Evolutionary conservation across 1,139 yeast species (phyloP).

Genomic region (Sugiyamaella xylanicola): DNA sequence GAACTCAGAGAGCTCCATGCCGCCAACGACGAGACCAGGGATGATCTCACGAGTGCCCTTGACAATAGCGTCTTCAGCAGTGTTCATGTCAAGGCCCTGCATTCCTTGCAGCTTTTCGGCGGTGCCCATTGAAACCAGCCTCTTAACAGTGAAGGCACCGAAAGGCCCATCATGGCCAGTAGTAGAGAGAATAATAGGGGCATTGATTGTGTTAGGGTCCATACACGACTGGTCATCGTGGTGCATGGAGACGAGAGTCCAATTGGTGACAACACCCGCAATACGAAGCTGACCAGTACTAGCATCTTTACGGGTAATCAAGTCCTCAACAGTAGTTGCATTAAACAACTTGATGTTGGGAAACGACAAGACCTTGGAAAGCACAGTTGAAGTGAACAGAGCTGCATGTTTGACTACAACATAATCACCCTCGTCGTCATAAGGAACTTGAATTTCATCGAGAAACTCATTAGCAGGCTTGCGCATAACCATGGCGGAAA

Average conservation of each 20-base stretch:
- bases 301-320: constrained; percentile 68
- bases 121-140: constrained; percentile 43
- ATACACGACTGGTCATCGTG: constrained; percentile 79
- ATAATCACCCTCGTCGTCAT: constrained; percentile 79
- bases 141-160: constrained; percentile 77
- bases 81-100: constrained; percentile 80
- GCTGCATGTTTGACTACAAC: constrained; percentile 85
- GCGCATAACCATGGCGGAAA: constrained; percentile 77
- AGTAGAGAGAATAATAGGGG: constrained; percentile 69
- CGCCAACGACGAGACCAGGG: constrained; percentile 74
- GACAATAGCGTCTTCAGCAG: constrained; percentile 76
- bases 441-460: constrained; percentile 63
- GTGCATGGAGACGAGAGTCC: constrained; percentile 77
- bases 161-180: constrained; percentile 85
- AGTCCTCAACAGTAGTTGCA: constrained; percentile 80
- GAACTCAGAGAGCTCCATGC: constrained; percentile 79
- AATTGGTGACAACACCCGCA: constrained; percentile 81
- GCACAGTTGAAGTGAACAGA: constrained; percentile 68
- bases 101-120: constrained; percentile 62
- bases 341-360: constrained; percentile 78
- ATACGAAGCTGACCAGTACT: constrained; percentile 57
- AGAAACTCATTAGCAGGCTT: constrained; percentile 74
- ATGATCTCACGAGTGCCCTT: constrained; percentile 67
- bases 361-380: constrained; percentile 67
- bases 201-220: constrained; percentile 83